Evolutionary conservation across 2,329 filamentous ascomycete species (phyloP), one percentile per base, ranked within the genome.

Genomic region (Penicillium concentricum): DNA sequence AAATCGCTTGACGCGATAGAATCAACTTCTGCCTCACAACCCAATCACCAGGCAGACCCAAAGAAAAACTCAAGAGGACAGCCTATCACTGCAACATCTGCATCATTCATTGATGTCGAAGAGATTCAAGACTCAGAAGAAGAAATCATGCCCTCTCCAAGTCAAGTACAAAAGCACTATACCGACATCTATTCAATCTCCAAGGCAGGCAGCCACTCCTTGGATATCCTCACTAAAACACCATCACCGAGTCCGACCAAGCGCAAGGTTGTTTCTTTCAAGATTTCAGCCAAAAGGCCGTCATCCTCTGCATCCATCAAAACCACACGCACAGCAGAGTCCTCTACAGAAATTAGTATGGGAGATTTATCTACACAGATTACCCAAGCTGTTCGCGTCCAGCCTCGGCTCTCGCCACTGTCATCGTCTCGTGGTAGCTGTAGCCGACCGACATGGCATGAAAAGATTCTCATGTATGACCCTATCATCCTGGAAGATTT

Each of bases 401-500:
- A 79, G 28, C 68, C 75, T 18, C 75, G 59, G 10, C 41, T 61
- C 16, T 57, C 59, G 9, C 47, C 50, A 2, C 52, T 49, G 6
- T 58, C 61, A 16, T 52, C 54, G 22, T 50, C 73, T 5, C 73
- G 73, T 2, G 74, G 71, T 9, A 70, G 81, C 55, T 69, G 72
- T 7, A 71, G 67, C 6, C 68, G 71, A 3, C 81, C 80, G 3
- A 91, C 85, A 2, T 97, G 92, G 90, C 82, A 95, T 65, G 91
- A 97, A 74, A 95, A 92, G 76, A 97, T 99, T 45, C 79, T 97
- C 6, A 84, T 97, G 71, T 97, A 95, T 70, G 92, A 97, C 67
- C 91, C 93, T 0, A 88, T 99, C 42, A 82, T 94, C 1, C 75
- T 97, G 0, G 93, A 97, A 74, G 92, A 97, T 62, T 78, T 99